Evolutionary conservation across 768 basidiomycete species (phyloP), one percentile per base, ranked within the genome.

Genomic region (Leccinum aurantiacum): DNA sequence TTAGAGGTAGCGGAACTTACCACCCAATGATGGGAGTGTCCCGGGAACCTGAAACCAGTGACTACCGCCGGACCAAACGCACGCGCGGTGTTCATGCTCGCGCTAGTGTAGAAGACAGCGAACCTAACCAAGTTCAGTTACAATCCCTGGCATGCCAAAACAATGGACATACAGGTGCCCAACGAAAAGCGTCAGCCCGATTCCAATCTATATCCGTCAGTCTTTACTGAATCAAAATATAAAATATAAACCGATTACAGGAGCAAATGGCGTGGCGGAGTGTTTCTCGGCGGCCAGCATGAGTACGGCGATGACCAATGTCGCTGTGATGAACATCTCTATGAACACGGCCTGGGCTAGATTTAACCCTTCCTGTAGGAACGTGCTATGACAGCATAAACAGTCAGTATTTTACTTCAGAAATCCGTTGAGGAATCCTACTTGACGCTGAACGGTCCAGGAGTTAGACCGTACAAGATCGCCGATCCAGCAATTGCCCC

Each of bases 281-380:
- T 88, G 87, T 71, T 89, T 89, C 72, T 89, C 88, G 15, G 84
- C 84, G 4, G 88, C 88, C 25, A 89, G 70, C 86, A 89, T 88
- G 61, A 89, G 80, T n/a, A 88, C 84, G 6, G 88, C 76, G 14
- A 87, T 71, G 47, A 84, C 81, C 44, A 89, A 76, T 15, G 78
- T 76, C 13, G 82, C 76, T 14, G 87, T 88, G 63, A 84, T 80
- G 71, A 89, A 88, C 81, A 87, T 85, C 69, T 89, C 87, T 60
- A 89, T 87, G 70, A 88, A 89, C 17, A 87, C 79, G 11, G 78
- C 86, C 69, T 89, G 85, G 1, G 83, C 78, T 3, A 70, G 60
- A 71, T 80, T 88, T 60, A 82, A 71, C 4, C 79, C 80, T 19
- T 71, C 66, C 9, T 76, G 75, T 35, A 84, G 75, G 63, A 71